A percentile compares a stretch with the other conserved stretches of the same genome.
These are phyloP conservation scores for Ogataea glucozyma DNA, from an alignment of 805 yeast species.

Conservation along the genomic window DNA sequence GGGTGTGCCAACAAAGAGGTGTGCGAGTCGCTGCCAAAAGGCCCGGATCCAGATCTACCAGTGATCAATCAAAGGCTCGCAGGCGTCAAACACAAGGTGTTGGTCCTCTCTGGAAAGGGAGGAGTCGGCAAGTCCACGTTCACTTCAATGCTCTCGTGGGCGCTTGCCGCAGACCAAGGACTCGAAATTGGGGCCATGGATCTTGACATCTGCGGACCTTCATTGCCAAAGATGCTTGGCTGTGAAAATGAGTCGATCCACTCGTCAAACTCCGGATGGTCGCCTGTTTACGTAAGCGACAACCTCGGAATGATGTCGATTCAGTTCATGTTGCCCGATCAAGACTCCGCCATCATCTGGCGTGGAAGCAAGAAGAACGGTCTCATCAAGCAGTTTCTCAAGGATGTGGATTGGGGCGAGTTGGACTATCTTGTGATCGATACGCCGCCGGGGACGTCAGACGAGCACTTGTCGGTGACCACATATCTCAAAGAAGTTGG, in stretches of 20 bases:
- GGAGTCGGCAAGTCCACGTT: slow-evolving; percentile 98
- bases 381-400: slow-evolving; percentile 86
- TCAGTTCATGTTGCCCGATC: slow-evolving; percentile 90
- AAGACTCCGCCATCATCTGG: slow-evolving; percentile 95
- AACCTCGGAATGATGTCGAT: slow-evolving; percentile 95
- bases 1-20: slow-evolving; percentile 94
- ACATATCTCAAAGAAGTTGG: slow-evolving; percentile 87
- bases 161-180: slow-evolving; percentile 77
- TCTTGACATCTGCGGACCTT: slow-evolving; percentile 96
- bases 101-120: slow-evolving; percentile 81
- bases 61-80: slow-evolving; percentile 66
- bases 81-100: slow-evolving; percentile 70
- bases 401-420: slow-evolving; percentile 94
- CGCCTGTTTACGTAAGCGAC: slow-evolving; percentile 94
- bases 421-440: slow-evolving; percentile 87
- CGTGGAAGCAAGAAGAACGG: slow-evolving; percentile 96
- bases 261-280: slow-evolving; percentile 90
- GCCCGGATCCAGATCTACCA: slow-evolving; percentile 93
- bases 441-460: slow-evolving; percentile 99
- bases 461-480: slow-evolving; percentile 91
- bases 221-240: slow-evolving; percentile 92
- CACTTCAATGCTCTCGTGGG: slow-evolving; percentile 96
- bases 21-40: slow-evolving; percentile 85
- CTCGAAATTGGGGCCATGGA: slow-evolving; percentile 96
- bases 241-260: slow-evolving; percentile 85